Evolutionary conservation across 306 rosid genomes (phyloP), one percentile per base, ranked within the genome.

Genomic region (Pyrus communis): DNA sequence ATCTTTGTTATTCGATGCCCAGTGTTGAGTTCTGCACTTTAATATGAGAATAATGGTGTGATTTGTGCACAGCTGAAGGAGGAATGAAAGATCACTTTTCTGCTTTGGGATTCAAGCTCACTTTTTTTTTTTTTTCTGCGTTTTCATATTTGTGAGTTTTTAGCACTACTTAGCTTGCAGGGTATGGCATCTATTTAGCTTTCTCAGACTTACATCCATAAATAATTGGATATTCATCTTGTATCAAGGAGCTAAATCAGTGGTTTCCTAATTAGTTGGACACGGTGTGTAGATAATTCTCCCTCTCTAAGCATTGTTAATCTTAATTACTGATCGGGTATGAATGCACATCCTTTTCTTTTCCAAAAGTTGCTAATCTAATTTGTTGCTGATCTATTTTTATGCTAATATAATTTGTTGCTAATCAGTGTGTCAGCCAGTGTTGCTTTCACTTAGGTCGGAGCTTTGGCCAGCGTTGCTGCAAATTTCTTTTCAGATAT

Each of bases 231-330:
- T 96, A 95, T 80, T 84, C 97, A 12, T 86, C 89, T 54, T 95
- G 97, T 86, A 79, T 89, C 45, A 88, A 89, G 79, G 97, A 90
- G 86, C 86, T 95, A 67, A 90, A 92, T 82, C 94, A 92, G 84
- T 95, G 98, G 98, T 95, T 95, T 89, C 74, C 96, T 72, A 92
- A 92, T 86, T 95, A 92, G 78, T 82, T 95, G 83, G 97, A 95
- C 85, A 92, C 97, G 52, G 98, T 95, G 88, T 49, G 92, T 70
- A 35, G 77, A 59, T 73, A 70, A 33, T 12, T 58, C 33, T 17
- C 46, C 14, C 45, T 28, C 5, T 1, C 33, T 52, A 51, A 17
- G 51, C 22, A 71, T 31, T 71, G n/a, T n/a, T 21, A 71, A 54
- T 54, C 51, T 59, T 73, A 14, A n/a, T 72, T 43, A n/a, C 15